These are phyloP conservation scores for Amanita fuliginea DNA, from an alignment of 768 basidiomycete species.

Conservation along the genomic window DNA sequence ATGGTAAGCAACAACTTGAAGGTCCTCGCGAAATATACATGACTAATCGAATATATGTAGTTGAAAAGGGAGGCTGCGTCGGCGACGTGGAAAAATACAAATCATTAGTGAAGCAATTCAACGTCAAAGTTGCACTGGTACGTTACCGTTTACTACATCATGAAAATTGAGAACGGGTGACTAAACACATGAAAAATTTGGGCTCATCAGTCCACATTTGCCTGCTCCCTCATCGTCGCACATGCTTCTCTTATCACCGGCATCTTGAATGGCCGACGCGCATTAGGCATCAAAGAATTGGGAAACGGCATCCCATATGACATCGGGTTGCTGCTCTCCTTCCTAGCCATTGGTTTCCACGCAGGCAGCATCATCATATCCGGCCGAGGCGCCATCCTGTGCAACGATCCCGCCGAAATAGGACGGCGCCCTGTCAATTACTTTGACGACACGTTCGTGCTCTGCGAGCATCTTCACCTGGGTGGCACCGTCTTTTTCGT, in stretches of 20 bases:
- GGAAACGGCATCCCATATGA: background rate
- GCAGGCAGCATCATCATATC: conserved; percentile 2
- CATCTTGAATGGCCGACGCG: background rate
- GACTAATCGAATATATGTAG: background rate
- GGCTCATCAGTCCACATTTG: background rate
- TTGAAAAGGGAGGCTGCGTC: background rate
- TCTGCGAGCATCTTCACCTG: background rate
- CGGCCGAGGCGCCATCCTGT: background rate
- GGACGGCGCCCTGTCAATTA: background rate
- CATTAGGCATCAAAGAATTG: background rate
- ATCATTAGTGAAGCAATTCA: conserved; percentile 1
- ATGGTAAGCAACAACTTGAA: background rate
- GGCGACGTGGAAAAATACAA: background rate
- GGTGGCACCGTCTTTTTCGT: background rate
- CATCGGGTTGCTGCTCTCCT: background rate
- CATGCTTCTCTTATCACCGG: background rate
- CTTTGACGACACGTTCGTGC: background rate
- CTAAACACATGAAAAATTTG: background rate
- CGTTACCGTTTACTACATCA: background rate
- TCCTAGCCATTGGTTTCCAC: conserved; percentile 1
- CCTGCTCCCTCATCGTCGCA: conserved; percentile 1
- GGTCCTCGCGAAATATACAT: too few species aligned
- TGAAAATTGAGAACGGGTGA: background rate
- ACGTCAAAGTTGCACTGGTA: background rate
- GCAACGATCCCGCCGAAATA: background rate